Evolutionary conservation across 2,329 filamentous ascomycete species (phyloP).

Genomic region (Hymenotorrendiella dingleyae): DNA sequence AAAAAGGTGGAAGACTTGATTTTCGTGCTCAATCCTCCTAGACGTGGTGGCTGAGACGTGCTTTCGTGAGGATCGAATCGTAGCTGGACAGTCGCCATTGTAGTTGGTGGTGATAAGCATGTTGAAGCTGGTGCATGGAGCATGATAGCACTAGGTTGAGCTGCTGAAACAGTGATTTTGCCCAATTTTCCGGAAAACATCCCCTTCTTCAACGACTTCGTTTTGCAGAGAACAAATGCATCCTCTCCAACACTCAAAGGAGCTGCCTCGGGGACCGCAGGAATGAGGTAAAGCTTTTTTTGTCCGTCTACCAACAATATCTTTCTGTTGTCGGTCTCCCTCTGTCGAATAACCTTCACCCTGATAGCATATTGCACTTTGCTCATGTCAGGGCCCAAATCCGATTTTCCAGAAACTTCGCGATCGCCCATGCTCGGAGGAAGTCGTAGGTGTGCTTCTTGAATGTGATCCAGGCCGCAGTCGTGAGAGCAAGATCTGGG

Average conservation of each 20-base stretch:
- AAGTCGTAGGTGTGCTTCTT: conserved; percentile 27
- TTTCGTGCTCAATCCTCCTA: conserved; percentile 28
- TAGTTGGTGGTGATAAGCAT: conserved; percentile 13
- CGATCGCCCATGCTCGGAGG: conserved; percentile 29
- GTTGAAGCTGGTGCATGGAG: conserved; percentile 21
- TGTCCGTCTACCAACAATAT: conserved; percentile 20
- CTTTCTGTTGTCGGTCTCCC: conserved; percentile 19
- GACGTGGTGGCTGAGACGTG: conserved; percentile 24
- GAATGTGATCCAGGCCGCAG: conserved; percentile 22
- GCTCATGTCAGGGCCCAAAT: conserved; percentile 28
- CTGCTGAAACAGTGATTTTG: conserved; percentile 27
- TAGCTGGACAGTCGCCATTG: conserved; percentile 27
- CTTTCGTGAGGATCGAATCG: conserved; percentile 28
- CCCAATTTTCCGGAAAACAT: conserved; percentile 31
- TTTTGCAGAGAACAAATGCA: conserved; percentile 24
- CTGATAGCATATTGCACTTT: conserved; percentile 27
- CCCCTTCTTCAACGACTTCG: conserved; percentile 28
- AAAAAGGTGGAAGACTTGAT: conserved; percentile 28
- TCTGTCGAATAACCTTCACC: conserved; percentile 22
- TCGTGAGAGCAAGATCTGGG: conserved; percentile 26
- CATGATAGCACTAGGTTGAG: conserved; percentile 27
- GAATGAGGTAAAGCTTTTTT: conserved; percentile 25
- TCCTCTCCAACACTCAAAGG: conserved; percentile 25
- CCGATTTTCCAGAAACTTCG: conserved; percentile 18
- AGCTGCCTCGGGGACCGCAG: conserved; percentile 25